Evolutionary conservation across 768 basidiomycete genomes (phyloP).

Genomic region (Trichaptum fuscoviolaceum): DNA sequence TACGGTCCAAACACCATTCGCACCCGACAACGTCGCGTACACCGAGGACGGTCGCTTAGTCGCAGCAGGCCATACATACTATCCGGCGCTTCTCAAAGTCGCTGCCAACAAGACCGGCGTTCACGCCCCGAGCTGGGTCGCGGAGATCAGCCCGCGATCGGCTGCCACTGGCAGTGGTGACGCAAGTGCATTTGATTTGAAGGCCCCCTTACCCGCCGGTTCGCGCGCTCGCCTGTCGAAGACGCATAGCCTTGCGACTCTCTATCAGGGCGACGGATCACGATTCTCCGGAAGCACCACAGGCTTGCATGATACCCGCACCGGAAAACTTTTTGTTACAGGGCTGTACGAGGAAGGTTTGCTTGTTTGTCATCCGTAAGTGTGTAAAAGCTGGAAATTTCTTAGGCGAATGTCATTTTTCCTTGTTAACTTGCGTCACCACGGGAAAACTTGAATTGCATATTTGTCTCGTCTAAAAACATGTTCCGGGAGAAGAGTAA

Average conservation of each 20-base stretch:
- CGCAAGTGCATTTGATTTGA: slow-evolving; percentile 30
- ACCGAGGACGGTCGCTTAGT: slow-evolving; percentile 43
- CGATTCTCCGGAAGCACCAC: slow-evolving; percentile 52
- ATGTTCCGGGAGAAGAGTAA: not conserved
- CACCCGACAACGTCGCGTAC: slow-evolving; percentile 57
- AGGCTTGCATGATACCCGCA: slow-evolving; percentile 42
- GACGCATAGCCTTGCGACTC: slow-evolving; percentile 44
- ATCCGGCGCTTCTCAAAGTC: slow-evolving; percentile 43
- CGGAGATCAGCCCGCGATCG: slow-evolving; percentile 32
- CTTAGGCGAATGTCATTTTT: not conserved
- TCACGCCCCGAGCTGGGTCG: slow-evolving; percentile 55
- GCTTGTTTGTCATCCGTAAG: slow-evolving; percentile 19
- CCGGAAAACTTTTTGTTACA: slow-evolving; percentile 45
- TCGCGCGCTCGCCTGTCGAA: slow-evolving; percentile 31
- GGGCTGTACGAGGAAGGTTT: slow-evolving; percentile 57
- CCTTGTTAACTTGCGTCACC: not conserved
- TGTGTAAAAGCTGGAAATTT: too few species aligned
- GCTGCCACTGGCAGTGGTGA: slow-evolving; percentile 9
- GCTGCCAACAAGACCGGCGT: slow-evolving; percentile 37
- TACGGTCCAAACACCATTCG: slow-evolving; percentile 48
- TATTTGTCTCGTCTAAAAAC: too few species aligned
- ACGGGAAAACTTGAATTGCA: not conserved
- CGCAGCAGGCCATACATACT: slow-evolving; percentile 64
- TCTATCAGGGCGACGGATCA: slow-evolving; percentile 74
- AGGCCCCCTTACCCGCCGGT: slow-evolving; percentile 45